Conservation (phyloP, 805 yeast species). For the Kodamaea nitidulidarum region DNA sequence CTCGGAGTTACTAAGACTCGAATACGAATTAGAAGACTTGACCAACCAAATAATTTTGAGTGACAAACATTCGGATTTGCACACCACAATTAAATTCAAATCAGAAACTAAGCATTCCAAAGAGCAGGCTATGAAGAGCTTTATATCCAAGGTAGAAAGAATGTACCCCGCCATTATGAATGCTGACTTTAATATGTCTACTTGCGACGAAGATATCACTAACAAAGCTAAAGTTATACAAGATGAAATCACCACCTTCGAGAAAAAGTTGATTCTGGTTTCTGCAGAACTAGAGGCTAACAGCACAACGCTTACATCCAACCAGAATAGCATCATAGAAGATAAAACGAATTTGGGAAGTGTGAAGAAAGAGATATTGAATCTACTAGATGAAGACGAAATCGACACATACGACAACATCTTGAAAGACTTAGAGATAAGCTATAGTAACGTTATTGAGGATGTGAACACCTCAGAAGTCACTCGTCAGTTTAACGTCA, state of each 20-base stretch:
- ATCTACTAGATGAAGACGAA: constrained; percentile 30
- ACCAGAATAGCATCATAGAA: constrained; percentile 1
- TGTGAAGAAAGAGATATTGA: constrained; percentile 15
- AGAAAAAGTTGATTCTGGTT: constrained; percentile 2
- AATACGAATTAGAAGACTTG: constrained; percentile 46
- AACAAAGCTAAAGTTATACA: constrained; percentile 5
- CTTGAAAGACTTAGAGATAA: constrained; percentile 55
- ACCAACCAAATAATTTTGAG: constrained; percentile 47
- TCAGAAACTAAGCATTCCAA: constrained; percentile 36
- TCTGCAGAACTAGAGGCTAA: constrained; percentile 5
- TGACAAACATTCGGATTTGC: constrained; percentile 55
- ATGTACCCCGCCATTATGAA: constrained; percentile 5
- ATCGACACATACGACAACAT: constrained; percentile 49
- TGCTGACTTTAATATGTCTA: background rate
- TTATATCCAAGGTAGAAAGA: constrained; percentile 19
- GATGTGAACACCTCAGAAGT: constrained; percentile 66
- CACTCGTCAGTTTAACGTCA: constrained; percentile 62
- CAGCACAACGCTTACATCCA: constrained; percentile 3
- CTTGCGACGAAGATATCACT: constrained; percentile 9
- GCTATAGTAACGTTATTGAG: constrained; percentile 56
- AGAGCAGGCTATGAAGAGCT: constrained; percentile 22
- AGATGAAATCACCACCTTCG: background rate
- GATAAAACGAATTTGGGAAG: constrained; percentile 8
- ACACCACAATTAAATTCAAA: constrained; percentile 49
- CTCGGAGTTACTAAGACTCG: constrained; percentile 26